Percentiles rank a stretch among this genome's conserved stretches.
Evolutionary conservation across 306 rosid species (phyloP).

Genomic region (Vicia faba): DNA sequence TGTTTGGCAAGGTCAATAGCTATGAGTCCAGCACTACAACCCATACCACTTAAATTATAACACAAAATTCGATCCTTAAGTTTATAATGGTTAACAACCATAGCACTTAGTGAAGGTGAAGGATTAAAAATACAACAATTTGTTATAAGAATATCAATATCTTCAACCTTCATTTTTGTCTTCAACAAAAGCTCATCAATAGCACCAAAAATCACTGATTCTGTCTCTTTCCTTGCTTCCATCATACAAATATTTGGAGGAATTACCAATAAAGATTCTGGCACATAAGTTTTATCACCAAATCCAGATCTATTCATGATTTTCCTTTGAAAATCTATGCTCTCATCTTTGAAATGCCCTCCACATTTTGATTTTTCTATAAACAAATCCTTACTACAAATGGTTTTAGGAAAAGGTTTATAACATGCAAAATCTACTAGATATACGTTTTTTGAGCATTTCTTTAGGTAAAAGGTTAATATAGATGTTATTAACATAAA

Average conservation of each 20-base stretch:
- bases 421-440: conserved; percentile 43
- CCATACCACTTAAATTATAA: conserved; percentile 45
- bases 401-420: conserved; percentile 18
- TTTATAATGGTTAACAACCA: conserved; percentile 39
- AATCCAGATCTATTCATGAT: conserved; percentile 29
- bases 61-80: conserved; percentile 11
- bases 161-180: conserved; percentile 32
- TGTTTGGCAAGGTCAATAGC: conserved; percentile 42
- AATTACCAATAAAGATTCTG: neutral
- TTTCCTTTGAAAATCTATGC: neutral
- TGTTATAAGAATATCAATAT: conserved; percentile 35
- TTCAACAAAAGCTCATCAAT: conserved; percentile 39
- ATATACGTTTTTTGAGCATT: conserved; percentile 1
- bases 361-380: neutral
- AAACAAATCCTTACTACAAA: conserved; percentile 33
- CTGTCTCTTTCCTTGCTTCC: conserved; percentile 24
- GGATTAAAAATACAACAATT: conserved; percentile 41
- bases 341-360: conserved; percentile 21
- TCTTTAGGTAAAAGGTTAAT: conserved; percentile 6
- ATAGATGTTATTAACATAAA: neutral
- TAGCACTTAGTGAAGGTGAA: conserved; percentile 32
- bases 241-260: conserved; percentile 27
- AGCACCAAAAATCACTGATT: conserved; percentile 23
- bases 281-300: conserved; percentile 31
- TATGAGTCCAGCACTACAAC: conserved; percentile 47